A percentile compares a stretch with the other conserved stretches of the same genome.
Evolutionary conservation across 768 basidiomycete species (phyloP).

Genomic region (Boletus vinaceobasis): DNA sequence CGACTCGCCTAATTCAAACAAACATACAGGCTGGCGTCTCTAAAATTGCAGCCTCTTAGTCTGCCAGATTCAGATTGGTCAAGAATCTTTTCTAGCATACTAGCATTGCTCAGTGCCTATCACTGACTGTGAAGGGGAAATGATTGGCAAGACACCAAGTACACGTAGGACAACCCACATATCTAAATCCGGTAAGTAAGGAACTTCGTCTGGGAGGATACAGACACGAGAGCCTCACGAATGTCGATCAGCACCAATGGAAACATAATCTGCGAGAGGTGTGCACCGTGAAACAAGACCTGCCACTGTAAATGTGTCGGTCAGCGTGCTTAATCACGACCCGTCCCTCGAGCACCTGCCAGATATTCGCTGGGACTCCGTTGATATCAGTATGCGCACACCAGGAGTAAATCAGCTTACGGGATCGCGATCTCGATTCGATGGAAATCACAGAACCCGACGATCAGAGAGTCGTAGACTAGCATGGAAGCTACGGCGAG

Average conservation of each 20-base stretch:
- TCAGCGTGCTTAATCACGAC: neutral
- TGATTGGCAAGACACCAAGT: neutral
- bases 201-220: conserved; percentile 3
- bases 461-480: too few relatives aligned
- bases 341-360: neutral
- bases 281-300: conserved; percentile 1
- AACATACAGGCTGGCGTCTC: neutral
- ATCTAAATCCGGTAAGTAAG: conserved; percentile 12
- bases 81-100: too few relatives aligned
- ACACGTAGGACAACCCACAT: neutral
- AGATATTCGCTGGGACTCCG: neutral
- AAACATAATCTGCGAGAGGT: too few relatives aligned
- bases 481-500: too few relatives aligned
- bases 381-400: neutral
- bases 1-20: conserved; percentile 4
- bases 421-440: too few relatives aligned
- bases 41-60: too few relatives aligned
- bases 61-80: too few relatives aligned
- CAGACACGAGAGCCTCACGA: conserved; percentile 1
- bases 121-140: neutral
- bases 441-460: too few relatives aligned
- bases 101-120: neutral
- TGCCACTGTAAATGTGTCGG: neutral
- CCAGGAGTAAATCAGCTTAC: too few relatives aligned
- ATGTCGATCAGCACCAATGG: neutral